phyloP scores from a whole-genome alignment of 805 yeast genomes.

The Schizosaccharomyces octosporus region DNA sequence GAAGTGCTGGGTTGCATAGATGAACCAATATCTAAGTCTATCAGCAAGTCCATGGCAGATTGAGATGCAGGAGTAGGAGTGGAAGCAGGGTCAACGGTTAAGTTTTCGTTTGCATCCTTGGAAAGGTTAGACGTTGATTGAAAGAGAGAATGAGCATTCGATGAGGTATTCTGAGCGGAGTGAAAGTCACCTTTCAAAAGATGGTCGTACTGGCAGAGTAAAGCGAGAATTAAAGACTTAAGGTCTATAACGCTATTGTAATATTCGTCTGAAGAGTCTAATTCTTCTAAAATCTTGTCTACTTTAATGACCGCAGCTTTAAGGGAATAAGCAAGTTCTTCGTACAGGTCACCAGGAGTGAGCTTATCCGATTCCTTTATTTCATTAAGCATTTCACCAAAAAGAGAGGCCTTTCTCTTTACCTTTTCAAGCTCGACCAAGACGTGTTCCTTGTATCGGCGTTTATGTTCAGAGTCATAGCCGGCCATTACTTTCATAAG shows the following conservation, averaged over 20 bases:
- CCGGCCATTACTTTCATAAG: conserved; percentile 98
- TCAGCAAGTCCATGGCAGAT: neutral
- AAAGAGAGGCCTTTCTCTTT: conserved; percentile 61
- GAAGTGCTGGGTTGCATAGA: neutral
- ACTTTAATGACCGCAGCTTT: conserved; percentile 72
- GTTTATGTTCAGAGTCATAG: conserved; percentile 57
- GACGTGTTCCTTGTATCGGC: conserved; percentile 52
- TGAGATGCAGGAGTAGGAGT: neutral
- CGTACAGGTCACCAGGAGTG: conserved; percentile 39
- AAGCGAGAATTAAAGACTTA: conserved; percentile 48
- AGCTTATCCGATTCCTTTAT: conserved; percentile 15
- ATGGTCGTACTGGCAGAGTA: neutral
- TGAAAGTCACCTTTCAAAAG: neutral
- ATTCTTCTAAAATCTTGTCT: conserved; percentile 62
- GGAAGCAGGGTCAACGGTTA: neutral
- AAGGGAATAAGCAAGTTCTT: conserved; percentile 53
- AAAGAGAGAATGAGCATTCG: neutral
- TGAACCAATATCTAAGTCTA: neutral
- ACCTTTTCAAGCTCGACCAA: conserved; percentile 65
- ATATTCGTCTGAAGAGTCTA: conserved; percentile 37
- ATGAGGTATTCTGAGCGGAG: neutral
- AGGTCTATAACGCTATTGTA: conserved; percentile 40
- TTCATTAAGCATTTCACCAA: conserved; percentile 57
- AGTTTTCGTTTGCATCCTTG: neutral
- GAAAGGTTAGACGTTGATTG: neutral